These are phyloP conservation scores for Mycena indigotica DNA, from an alignment of 768 basidiomycete genomes.

Conservation along the genomic window DNA sequence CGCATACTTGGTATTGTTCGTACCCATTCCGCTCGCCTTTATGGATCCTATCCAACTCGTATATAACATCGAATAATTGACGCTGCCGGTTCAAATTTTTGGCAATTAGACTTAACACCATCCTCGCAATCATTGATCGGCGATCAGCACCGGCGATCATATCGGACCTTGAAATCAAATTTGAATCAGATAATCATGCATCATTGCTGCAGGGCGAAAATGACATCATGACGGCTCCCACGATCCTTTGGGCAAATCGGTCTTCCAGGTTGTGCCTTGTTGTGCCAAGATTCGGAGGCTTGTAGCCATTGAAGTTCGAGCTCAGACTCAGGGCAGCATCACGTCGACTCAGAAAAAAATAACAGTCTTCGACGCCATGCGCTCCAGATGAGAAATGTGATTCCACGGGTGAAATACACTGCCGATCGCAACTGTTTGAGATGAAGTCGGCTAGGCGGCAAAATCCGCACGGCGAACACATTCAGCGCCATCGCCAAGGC, in stretches of 20 bases:
- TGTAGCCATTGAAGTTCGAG: not conserved
- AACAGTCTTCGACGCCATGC: not conserved
- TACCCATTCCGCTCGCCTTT: no score
- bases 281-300: not conserved
- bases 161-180: not conserved
- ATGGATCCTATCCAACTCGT: no score
- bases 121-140: not conserved
- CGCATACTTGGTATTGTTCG: not conserved
- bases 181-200: not conserved
- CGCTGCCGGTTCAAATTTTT: no score
- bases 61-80: no score
- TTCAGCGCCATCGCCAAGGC: no score
- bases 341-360: not conserved
- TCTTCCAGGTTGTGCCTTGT: not conserved
- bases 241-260: not conserved
- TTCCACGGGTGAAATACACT: not conserved
- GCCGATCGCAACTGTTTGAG: not conserved
- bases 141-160: not conserved
- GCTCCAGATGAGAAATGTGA: not conserved
- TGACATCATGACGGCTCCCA: not conserved
- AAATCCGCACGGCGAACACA: no score
- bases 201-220: not conserved
- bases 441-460: no score
- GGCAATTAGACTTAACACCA: not conserved
- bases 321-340: not conserved